Percentiles rank a stretch among this genome's conserved stretches.
Evolutionary conservation across 2,329 filamentous ascomycete genomes (phyloP).

Genomic region (Thermoascus crustaceus): DNA sequence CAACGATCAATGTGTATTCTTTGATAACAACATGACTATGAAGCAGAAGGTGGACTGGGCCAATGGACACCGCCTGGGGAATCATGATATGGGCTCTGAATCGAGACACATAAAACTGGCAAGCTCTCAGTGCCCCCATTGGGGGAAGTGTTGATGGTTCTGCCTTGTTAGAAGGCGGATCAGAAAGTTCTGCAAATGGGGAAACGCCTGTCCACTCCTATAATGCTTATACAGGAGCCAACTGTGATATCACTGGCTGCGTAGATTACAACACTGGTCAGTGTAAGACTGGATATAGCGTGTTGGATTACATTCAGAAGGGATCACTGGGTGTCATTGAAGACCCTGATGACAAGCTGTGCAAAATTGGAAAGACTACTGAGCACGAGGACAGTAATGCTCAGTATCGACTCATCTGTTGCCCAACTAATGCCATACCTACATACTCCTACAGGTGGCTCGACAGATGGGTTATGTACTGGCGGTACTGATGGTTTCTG

Average conservation of each 20-base stretch:
- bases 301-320: conserved; percentile 6
- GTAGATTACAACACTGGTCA: conserved; percentile 4
- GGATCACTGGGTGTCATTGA: conserved; percentile 1
- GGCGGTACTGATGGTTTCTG: not conserved
- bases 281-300: conserved; percentile 6
- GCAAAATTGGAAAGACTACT: conserved; percentile 5
- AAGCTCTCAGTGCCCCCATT: too few relatives aligned
- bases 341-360: conserved; percentile 6
- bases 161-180: too few relatives aligned
- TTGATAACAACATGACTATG: not conserved
- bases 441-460: not conserved
- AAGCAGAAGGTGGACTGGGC: not conserved
- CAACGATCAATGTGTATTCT: not conserved
- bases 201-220: too few relatives aligned
- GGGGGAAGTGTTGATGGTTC: too few relatives aligned
- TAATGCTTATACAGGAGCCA: too few relatives aligned
- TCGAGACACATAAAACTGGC: too few relatives aligned
- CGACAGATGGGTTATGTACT: not conserved
- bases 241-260: conserved; percentile 6
- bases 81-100: too few relatives aligned
- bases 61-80: conserved; percentile 1
- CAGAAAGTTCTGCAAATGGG: too few relatives aligned
- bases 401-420: conserved; percentile 6
- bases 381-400: conserved; percentile 3
- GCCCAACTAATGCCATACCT: conserved; percentile 6